Percentiles rank a stretch among this genome's conserved stretches.
These are phyloP conservation scores for Ogataea salicorniae DNA, from an alignment of 805 yeast genomes.

Conservation along the genomic window DNA sequence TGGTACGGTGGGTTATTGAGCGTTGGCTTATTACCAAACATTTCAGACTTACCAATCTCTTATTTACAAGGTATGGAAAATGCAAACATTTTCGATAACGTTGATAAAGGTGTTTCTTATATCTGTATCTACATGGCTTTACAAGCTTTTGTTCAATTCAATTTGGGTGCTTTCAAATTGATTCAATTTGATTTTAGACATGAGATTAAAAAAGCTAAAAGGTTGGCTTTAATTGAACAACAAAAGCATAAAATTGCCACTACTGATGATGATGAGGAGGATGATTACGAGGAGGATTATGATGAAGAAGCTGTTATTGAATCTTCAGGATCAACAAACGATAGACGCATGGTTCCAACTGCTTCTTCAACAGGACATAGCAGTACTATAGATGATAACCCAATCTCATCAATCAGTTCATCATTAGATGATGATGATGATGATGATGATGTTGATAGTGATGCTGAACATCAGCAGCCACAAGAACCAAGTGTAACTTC, in stretches of 20 bases:
- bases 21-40: slow-evolving; percentile 73
- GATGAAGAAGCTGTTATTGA: slow-evolving; percentile 16
- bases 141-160: slow-evolving; percentile 64
- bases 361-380: background rate
- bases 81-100: slow-evolving; percentile 53
- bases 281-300: slow-evolving; percentile 17
- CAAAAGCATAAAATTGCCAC: too few species aligned
- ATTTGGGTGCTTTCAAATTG: slow-evolving; percentile 67
- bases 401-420: slow-evolving; percentile 8
- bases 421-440: background rate
- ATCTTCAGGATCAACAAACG: slow-evolving; percentile 2
- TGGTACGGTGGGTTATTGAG: slow-evolving; percentile 72
- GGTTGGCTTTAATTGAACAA: slow-evolving; percentile 6
- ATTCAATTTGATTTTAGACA: slow-evolving; percentile 64
- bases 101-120: slow-evolving; percentile 76
- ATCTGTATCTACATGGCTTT: slow-evolving; percentile 71
- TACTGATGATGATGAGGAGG: slow-evolving; percentile 1
- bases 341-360: too few species aligned
- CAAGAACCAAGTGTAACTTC: background rate
- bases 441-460: background rate
- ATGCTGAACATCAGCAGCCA: background rate
- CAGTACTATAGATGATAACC: background rate
- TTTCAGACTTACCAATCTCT: slow-evolving; percentile 82
- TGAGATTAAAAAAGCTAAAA: slow-evolving; percentile 18
- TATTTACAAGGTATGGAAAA: slow-evolving; percentile 68